Percentiles rank a stretch among this genome's conserved stretches.
Evolutionary conservation across 148 eudicot species (phyloP).

Genomic region (Rhododendron simsii): DNA sequence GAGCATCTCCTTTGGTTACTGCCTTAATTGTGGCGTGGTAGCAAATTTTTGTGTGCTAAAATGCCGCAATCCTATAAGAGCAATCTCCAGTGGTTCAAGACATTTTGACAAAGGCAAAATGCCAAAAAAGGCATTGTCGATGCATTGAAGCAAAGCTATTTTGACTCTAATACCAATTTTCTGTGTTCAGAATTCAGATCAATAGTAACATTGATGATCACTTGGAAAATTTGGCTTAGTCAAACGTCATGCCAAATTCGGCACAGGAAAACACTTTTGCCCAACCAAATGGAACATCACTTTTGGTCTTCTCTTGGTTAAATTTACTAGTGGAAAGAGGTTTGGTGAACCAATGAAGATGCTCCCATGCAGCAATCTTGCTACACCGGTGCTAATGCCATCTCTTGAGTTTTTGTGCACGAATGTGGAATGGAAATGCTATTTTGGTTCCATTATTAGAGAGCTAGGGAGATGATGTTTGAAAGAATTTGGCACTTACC

Average conservation of each 20-base stretch:
- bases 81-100: not conserved
- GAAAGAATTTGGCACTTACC: not conserved
- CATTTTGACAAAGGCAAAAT: not conserved
- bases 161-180: too few relatives aligned
- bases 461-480: not conserved
- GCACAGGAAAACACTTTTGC: not conserved
- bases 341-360: not conserved
- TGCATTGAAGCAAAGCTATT: too few relatives aligned
- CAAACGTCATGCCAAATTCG: not conserved
- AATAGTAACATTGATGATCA: not conserved
- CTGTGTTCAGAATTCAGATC: not conserved
- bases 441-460: not conserved
- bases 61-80: not conserved
- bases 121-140: too few relatives aligned
- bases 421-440: not conserved
- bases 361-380: not conserved
- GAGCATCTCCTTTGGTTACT: not conserved
- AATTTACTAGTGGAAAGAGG: not conserved
- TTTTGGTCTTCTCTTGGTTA: not conserved
- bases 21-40: not conserved
- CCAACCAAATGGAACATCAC: not conserved
- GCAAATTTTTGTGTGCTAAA: not conserved
- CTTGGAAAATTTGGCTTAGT: not conserved
- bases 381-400: not conserved
- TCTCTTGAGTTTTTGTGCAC: not conserved